Percentiles rank a stretch among this genome's conserved stretches.
phyloP scores from a whole-genome alignment of 2,329 filamentous ascomycete genomes.

The Malbranchea cinnamomea region DNA sequence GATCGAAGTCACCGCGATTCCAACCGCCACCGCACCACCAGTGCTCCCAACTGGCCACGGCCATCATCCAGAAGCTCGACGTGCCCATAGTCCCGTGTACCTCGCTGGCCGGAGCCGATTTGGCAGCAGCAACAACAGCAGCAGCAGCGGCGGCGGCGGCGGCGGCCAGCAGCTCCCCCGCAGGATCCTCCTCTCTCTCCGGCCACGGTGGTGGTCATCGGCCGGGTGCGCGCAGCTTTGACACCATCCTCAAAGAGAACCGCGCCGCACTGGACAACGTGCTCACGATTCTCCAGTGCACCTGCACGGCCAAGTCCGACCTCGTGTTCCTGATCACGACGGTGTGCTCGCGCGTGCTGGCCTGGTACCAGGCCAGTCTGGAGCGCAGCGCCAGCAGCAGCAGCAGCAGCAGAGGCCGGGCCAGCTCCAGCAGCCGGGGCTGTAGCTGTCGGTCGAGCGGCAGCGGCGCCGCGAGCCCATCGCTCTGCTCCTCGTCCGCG shows the following conservation, averaged over 20 bases:
- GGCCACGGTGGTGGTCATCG: too few species aligned
- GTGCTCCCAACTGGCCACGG: neutral
- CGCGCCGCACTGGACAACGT: neutral
- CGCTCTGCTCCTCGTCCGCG: neutral
- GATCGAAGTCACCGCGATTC: too few species aligned
- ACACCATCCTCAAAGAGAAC: slow-evolving; percentile 1
- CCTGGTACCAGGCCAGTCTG: slow-evolving; percentile 1
- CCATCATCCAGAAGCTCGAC: slow-evolving; percentile 2
- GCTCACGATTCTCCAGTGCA: slow-evolving; percentile 1
- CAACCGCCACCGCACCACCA: neutral
- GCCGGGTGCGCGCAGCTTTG: neutral
- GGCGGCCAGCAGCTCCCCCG: too few species aligned
- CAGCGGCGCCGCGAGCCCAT: too few species aligned
- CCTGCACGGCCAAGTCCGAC: slow-evolving; percentile 1
- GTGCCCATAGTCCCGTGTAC: slow-evolving; percentile 1
- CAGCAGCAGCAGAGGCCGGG: too few species aligned
- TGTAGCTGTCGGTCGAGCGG: too few species aligned
- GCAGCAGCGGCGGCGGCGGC: too few species aligned
- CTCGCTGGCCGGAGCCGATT: neutral
- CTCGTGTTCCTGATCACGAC: slow-evolving; percentile 1
- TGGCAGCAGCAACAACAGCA: too few species aligned
- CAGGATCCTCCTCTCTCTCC: too few species aligned
- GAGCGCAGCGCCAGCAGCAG: neutral
- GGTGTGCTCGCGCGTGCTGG: neutral
- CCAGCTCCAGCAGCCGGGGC: too few species aligned